Conservation (phyloP, 169 alveolate genomes). For the Perkinsus olseni region DNA sequence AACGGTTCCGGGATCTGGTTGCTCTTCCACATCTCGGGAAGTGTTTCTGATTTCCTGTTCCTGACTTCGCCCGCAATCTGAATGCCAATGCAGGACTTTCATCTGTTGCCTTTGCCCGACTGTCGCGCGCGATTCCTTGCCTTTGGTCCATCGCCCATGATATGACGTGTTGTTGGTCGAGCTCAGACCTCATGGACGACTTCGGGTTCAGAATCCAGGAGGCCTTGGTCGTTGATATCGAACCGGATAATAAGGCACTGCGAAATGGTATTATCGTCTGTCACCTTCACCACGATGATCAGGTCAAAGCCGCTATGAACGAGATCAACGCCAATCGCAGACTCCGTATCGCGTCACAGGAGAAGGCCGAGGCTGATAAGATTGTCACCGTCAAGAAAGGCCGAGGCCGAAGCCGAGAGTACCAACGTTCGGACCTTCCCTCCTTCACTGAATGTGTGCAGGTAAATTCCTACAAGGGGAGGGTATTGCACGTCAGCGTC, state of each 20-base stretch:
- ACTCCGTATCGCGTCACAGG: constrained; percentile 20
- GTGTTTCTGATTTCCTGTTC: too few species aligned
- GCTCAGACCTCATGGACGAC: neutral
- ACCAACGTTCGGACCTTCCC: neutral
- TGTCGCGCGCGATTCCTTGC: too few species aligned
- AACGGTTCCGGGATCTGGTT: too few species aligned
- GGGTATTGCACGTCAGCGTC: constrained; percentile 24
- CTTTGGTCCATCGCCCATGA: too few species aligned
- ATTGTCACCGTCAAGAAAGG: neutral
- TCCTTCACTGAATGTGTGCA: neutral
- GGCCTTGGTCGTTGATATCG: constrained; percentile 21
- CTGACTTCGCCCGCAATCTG: too few species aligned
- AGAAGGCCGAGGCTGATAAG: constrained; percentile 17
- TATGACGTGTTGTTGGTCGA: too few species aligned
- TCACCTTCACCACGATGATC: too few species aligned
- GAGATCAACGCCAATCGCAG: constrained; percentile 19
- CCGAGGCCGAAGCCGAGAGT: constrained; percentile 6
- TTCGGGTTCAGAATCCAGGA: constrained; percentile 15
- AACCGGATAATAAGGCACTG: constrained; percentile 5
- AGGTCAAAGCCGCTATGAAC: constrained; percentile 26
- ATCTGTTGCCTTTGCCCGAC: too few species aligned
- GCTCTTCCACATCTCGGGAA: too few species aligned
- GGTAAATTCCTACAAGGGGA: constrained; percentile 14
- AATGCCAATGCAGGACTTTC: too few species aligned
- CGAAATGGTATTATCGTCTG: neutral